These are phyloP conservation scores for Leptographium galeiforme DNA, from an alignment of 2,329 filamentous ascomycete species.

Conservation along the genomic window DNA sequence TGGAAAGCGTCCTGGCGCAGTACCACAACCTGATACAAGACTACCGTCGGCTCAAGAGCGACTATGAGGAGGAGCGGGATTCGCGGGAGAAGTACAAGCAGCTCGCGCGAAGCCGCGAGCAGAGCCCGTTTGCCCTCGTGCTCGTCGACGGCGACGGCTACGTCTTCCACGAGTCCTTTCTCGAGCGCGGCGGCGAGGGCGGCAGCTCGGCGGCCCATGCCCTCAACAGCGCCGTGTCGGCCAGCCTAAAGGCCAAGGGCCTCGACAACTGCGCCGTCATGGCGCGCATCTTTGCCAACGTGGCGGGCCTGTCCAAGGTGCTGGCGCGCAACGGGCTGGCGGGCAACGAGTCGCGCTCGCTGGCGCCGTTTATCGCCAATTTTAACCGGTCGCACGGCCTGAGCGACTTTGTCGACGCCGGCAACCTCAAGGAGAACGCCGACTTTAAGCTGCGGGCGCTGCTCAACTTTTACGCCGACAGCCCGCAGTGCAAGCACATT, in stretches of 20 bases:
- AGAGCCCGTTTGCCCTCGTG: constrained; percentile 46
- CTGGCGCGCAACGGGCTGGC: constrained; percentile 33
- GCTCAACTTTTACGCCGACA: constrained; percentile 38
- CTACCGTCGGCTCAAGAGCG: constrained; percentile 41
- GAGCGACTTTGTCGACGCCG: constrained; percentile 49
- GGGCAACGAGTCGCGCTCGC: constrained; percentile 40
- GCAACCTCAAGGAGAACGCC: constrained; percentile 45
- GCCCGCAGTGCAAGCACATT: constrained; percentile 49
- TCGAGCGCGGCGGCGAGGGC: constrained; percentile 35
- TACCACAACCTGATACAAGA: constrained; percentile 32
- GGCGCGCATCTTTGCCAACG: constrained; percentile 42
- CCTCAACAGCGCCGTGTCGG: constrained; percentile 35
- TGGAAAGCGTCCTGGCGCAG: constrained; percentile 6
- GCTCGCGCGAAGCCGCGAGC: constrained; percentile 31
- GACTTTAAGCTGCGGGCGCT: constrained; percentile 44
- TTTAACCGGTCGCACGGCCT: constrained; percentile 44
- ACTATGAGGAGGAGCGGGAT: constrained; percentile 43
- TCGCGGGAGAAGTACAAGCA: constrained; percentile 41
- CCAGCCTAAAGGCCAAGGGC: constrained; percentile 30
- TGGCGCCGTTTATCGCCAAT: constrained; percentile 39
- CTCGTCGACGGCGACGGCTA: constrained; percentile 51
- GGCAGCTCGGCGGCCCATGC: constrained; percentile 40
- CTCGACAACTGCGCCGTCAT: constrained; percentile 38
- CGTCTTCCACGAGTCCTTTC: constrained; percentile 35
- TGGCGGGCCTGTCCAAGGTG: constrained; percentile 36